A percentile compares a stretch with the other conserved stretches of the same genome.
phyloP scores from a whole-genome alignment of 768 basidiomycete genomes.

The Pisolithus microcarpus region DNA sequence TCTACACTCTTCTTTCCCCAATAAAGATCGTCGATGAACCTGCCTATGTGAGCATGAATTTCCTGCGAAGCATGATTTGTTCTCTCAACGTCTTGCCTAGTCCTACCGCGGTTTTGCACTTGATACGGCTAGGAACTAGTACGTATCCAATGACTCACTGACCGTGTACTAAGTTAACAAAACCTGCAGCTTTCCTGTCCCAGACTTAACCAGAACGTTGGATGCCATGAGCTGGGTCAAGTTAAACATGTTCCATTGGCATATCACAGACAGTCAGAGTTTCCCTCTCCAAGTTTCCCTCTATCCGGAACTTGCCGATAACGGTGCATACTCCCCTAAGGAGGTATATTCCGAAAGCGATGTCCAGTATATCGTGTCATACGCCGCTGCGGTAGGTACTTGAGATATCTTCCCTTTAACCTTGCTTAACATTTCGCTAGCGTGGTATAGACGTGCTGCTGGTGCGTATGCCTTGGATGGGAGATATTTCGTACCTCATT shows the following conservation, averaged over 20 bases:
- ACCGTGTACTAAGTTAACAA: background rate
- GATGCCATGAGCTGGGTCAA: conserved; percentile 51
- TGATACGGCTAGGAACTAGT: conserved; percentile 43
- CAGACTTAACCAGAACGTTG: conserved; percentile 36
- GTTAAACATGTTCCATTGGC: conserved; percentile 77
- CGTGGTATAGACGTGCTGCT: conserved; percentile 67
- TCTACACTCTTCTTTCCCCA: conserved; percentile 36
- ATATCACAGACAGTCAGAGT: conserved; percentile 73
- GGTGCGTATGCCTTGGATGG: conserved; percentile 19
- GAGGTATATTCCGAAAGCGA: conserved; percentile 50
- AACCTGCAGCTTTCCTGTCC: conserved; percentile 29
- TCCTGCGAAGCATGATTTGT: background rate
- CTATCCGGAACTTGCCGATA: conserved; percentile 50
- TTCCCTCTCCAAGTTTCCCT: conserved; percentile 65
- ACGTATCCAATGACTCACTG: conserved; percentile 3
- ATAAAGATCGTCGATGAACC: conserved; percentile 39
- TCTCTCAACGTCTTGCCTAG: conserved; percentile 7
- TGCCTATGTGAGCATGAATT: conserved; percentile 33
- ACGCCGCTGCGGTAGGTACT: conserved; percentile 59
- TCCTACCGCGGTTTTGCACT: conserved; percentile 37
- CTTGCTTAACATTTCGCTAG: conserved; percentile 25
- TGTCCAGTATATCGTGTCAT: conserved; percentile 52
- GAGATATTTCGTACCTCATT: background rate
- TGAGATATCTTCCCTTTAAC: background rate
- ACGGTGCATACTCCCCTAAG: conserved; percentile 59